Conservation (phyloP, 352 stramenopile species). For the Blastocystis sp. region DNA sequence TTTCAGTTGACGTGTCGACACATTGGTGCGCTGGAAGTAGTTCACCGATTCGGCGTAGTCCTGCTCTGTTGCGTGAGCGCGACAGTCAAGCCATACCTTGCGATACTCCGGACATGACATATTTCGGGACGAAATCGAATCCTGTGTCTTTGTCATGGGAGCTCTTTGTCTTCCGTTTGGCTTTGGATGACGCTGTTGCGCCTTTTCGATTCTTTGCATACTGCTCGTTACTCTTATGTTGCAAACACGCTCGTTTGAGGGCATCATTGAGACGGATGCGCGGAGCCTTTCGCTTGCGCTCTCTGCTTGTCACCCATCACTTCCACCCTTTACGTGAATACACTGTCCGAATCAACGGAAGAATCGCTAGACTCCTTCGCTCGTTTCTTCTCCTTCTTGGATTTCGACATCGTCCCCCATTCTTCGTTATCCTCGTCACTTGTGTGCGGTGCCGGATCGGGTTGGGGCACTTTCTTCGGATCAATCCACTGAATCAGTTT, state of each 20-base stretch:
- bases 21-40: slow-evolving; percentile 24
- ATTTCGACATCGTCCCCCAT: background rate
- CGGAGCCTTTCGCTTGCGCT: background rate
- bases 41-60: background rate
- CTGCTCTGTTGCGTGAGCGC: no score
- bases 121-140: background rate
- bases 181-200: background rate
- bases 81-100: no score
- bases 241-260: background rate
- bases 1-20: slow-evolving; percentile 37
- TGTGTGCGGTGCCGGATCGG: background rate
- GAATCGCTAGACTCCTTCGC: background rate
- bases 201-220: background rate
- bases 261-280: slow-evolving; percentile 47
- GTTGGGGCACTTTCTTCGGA: slow-evolving; percentile 11
- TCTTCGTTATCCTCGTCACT: slow-evolving; percentile 45
- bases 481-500: slow-evolving; percentile 45
- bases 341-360: background rate
- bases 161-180: background rate
- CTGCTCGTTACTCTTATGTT: background rate
- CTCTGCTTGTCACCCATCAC: background rate
- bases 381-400: background rate
- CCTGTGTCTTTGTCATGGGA: background rate
- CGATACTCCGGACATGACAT: background rate
- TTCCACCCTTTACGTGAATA: background rate